A percentile compares a stretch with the other conserved stretches of the same genome.
Conservation (phyloP, 257 asterid species). For the Mitragyna speciosa region DNA sequence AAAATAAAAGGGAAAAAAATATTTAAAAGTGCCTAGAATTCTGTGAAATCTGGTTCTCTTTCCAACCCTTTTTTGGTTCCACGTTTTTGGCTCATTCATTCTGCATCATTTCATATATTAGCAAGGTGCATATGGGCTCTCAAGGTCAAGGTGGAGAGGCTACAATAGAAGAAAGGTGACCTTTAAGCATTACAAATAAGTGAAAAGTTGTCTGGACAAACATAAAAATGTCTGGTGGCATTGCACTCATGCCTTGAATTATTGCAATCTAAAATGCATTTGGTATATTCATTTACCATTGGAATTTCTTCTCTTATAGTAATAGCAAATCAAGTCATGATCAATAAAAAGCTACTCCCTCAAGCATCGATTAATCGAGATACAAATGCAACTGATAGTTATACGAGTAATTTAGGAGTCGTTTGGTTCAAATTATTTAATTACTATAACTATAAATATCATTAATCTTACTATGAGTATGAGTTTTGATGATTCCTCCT, state of each 20-base stretch:
- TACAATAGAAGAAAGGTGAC: background rate
- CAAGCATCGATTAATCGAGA: background rate
- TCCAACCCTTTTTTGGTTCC: background rate
- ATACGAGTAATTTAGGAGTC: too few relatives aligned
- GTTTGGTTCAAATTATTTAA: too few relatives aligned
- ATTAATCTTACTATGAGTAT: too few relatives aligned
- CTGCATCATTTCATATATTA: background rate
- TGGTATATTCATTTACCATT: background rate
- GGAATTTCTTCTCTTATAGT: background rate
- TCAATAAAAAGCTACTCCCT: too few relatives aligned
- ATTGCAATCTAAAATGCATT: slow-evolving; percentile 2
- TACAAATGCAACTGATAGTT: background rate
- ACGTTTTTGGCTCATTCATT: background rate
- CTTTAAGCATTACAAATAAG: background rate
- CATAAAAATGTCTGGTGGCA: background rate
- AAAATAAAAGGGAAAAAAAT: background rate
- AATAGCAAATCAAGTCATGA: background rate
- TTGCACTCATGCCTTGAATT: background rate
- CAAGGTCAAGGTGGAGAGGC: slow-evolving; percentile 5
- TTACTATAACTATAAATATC: too few relatives aligned
- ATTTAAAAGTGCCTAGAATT: background rate
- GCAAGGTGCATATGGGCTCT: background rate
- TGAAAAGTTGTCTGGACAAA: background rate
- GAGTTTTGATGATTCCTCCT: too few relatives aligned
- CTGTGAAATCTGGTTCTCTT: background rate